phyloP scores from a whole-genome alignment of 78 protist genomes.

The Cavenderia fasciculata region DNA sequence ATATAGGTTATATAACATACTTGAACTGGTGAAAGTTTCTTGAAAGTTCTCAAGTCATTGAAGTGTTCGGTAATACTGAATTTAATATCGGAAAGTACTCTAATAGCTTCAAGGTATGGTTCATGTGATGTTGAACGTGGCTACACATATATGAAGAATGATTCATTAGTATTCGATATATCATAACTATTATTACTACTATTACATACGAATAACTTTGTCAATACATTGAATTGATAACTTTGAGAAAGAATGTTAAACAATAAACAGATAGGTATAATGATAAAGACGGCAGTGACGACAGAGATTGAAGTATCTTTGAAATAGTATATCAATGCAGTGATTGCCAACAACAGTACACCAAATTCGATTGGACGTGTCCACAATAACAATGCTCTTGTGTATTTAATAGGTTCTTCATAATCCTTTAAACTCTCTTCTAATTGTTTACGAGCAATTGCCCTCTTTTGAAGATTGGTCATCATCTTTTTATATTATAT shows the following conservation, averaged over 20 bases:
- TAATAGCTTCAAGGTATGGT: slow-evolving; percentile 28
- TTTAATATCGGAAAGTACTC: not conserved
- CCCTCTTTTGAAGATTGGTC: too few species aligned
- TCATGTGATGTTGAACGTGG: slow-evolving; percentile 26
- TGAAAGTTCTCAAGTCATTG: slow-evolving; percentile 43
- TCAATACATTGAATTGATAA: slow-evolving; percentile 2
- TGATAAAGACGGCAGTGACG: slow-evolving; percentile 2
- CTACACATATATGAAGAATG: not conserved
- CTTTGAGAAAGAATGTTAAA: not conserved
- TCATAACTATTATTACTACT: not conserved
- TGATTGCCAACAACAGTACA: not conserved
- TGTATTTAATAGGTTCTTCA: slow-evolving; percentile 30
- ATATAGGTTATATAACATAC: not conserved
- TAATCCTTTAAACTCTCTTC: slow-evolving; percentile 52
- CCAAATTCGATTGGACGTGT: slow-evolving; percentile 58
- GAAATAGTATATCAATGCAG: slow-evolving; percentile 11
- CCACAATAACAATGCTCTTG: slow-evolving; percentile 32
- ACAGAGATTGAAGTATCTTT: not conserved
- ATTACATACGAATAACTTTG: slow-evolving; percentile 38
- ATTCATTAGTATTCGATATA: not conserved
- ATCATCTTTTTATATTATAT: too few species aligned
- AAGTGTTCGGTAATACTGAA: slow-evolving; percentile 22
- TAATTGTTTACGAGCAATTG: too few species aligned
- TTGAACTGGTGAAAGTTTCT: slow-evolving; percentile 29
- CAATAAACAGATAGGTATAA: slow-evolving; percentile 14